These are phyloP conservation scores for Blastocystis sp. DNA, from an alignment of 352 stramenopile genomes.

Conservation along the genomic window DNA sequence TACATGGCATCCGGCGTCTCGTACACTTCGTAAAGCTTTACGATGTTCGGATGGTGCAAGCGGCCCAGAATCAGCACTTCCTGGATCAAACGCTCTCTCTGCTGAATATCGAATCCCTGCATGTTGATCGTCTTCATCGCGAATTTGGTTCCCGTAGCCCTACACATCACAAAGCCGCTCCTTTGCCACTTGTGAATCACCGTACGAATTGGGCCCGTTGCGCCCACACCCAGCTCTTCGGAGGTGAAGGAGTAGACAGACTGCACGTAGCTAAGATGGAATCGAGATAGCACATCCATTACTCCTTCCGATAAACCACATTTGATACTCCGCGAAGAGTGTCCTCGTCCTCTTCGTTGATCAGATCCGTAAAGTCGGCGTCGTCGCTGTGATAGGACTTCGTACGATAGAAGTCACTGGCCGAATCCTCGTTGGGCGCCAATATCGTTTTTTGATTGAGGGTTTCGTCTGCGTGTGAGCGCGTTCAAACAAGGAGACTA, in stretches of 20 bases:
- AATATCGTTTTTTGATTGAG: slow-evolving; percentile 4
- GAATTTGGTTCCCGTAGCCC: slow-evolving; percentile 27
- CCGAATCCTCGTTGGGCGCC: not conserved
- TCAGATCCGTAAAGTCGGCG: not conserved
- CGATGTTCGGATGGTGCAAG: slow-evolving; percentile 63
- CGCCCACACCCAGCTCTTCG: slow-evolving; percentile 4
- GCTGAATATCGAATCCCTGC: not conserved
- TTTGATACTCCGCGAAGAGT: slow-evolving; percentile 15
- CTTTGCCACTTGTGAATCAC: not conserved
- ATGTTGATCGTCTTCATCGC: slow-evolving; percentile 63
- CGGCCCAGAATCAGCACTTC: slow-evolving; percentile 51
- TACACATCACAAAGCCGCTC: not conserved
- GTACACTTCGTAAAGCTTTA: slow-evolving; percentile 68
- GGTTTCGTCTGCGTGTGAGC: not conserved
- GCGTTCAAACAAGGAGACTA: not conserved
- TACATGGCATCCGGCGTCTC: slow-evolving; percentile 48
- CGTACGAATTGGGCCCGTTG: slow-evolving; percentile 11
- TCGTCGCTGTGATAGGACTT: slow-evolving; percentile 3
- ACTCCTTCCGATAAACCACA: slow-evolving; percentile 38
- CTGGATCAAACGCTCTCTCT: slow-evolving; percentile 19
- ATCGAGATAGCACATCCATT: not conserved
- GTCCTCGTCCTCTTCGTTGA: not conserved
- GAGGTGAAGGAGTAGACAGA: slow-evolving; percentile 20
- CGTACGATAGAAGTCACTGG: not conserved
- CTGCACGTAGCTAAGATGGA: not conserved